Conservation (phyloP, 805 yeast species). For the Lipomyces sp. region DNA sequence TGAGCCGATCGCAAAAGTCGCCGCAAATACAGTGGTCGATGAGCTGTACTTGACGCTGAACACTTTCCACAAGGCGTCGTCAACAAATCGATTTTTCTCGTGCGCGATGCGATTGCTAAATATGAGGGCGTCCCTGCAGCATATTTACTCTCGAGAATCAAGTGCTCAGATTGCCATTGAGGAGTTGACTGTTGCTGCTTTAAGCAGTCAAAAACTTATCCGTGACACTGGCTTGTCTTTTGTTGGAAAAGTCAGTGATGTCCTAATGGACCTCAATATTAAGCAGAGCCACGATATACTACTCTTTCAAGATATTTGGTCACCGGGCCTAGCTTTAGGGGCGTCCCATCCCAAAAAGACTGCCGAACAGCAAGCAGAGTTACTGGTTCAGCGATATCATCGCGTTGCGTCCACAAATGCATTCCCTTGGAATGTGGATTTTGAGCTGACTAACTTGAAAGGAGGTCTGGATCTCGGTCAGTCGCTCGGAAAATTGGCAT, state of each 20-base stretch:
- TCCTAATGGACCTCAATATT: slow-evolving; percentile 68
- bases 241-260: slow-evolving; percentile 59
- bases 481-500: slow-evolving; percentile 69
- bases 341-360: slow-evolving; percentile 10
- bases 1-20: slow-evolving; percentile 92
- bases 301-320: slow-evolving; percentile 82
- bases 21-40: slow-evolving; percentile 77
- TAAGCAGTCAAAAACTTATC: slow-evolving; percentile 14
- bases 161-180: slow-evolving; percentile 70
- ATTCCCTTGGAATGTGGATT: slow-evolving; percentile 73
- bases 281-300: slow-evolving; percentile 88
- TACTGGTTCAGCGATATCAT: slow-evolving; percentile 50
- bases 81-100: slow-evolving; percentile 47
- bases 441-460: slow-evolving; percentile 57
- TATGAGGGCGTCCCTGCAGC: slow-evolving; percentile 76
- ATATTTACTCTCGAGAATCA: slow-evolving; percentile 84
- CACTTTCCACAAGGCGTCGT: slow-evolving; percentile 50
- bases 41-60: slow-evolving; percentile 65
- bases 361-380: slow-evolving; percentile 34
- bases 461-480: slow-evolving; percentile 80
- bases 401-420: slow-evolving; percentile 67
- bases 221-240: slow-evolving; percentile 31
- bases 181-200: slow-evolving; percentile 47
- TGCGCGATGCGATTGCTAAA: slow-evolving; percentile 57
- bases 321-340: slow-evolving; percentile 51